Conservation (phyloP, 2,329 filamentous ascomycete species). For the Pseudogymnoascus sp. region DNA sequence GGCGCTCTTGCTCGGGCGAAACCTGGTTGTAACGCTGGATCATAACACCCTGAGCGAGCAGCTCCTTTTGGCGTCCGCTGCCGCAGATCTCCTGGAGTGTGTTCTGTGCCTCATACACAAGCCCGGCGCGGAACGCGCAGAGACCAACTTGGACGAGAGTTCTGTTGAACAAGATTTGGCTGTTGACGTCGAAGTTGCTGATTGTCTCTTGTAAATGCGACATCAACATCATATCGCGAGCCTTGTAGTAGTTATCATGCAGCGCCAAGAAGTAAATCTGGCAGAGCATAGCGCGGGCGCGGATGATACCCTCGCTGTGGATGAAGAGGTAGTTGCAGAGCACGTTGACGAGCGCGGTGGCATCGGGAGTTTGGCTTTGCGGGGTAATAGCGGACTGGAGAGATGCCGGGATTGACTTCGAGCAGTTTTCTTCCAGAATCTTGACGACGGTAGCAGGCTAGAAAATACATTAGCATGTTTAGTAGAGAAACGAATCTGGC, state of each 20-base stretch:
- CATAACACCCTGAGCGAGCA: conserved; percentile 95
- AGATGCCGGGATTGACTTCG: conserved; percentile 65
- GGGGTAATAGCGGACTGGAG: conserved; percentile 77
- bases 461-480: conserved; percentile 18
- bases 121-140: conserved; percentile 92
- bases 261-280: conserved; percentile 98
- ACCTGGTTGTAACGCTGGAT: conserved; percentile 96
- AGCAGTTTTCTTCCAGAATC: conserved; percentile 89
- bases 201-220: conserved; percentile 98
- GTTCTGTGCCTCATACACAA: conserved; percentile 96
- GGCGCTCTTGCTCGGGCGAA: conserved; percentile 91
- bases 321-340: conserved; percentile 94
- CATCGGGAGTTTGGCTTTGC: conserved; percentile 59
- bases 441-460: conserved; percentile 83
- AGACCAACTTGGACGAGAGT: conserved; percentile 96
- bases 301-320: conserved; percentile 91
- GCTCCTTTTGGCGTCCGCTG: conserved; percentile 93
- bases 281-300: conserved; percentile 93
- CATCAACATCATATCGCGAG: conserved; percentile 99
- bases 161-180: conserved; percentile 97
- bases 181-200: conserved; percentile 89
- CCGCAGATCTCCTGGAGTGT: conserved; percentile 97
- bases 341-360: conserved; percentile 68
- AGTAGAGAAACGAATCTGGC: conserved; percentile 16
- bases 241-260: conserved; percentile 96